phyloP scores from a whole-genome alignment of 345 rosid genomes.

The Odontarrhena argentea region DNA sequence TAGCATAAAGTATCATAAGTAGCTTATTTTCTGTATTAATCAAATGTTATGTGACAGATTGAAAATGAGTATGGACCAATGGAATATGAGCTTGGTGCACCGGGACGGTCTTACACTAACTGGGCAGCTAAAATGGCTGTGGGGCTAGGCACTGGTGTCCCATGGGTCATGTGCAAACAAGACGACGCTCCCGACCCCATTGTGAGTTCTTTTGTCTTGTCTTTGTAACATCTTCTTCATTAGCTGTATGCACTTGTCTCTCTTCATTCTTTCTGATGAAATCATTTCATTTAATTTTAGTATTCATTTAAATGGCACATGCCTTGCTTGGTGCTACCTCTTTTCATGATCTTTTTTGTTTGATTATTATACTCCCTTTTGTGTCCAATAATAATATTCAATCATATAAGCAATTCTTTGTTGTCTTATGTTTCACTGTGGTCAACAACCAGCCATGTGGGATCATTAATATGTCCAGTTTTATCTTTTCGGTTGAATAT shows the following conservation, averaged over 20 bases:
- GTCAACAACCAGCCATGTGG: constrained; percentile 33
- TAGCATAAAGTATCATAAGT: no score
- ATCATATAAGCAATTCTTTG: constrained; percentile 28
- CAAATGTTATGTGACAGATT: constrained; percentile 52
- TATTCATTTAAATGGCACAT: constrained; percentile 31
- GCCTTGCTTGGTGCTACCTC: constrained; percentile 33
- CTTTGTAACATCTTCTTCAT: constrained; percentile 43
- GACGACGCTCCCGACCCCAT: constrained; percentile 98
- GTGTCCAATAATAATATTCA: constrained; percentile 23
- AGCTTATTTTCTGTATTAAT: constrained; percentile 11
- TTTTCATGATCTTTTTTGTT: constrained; percentile 18
- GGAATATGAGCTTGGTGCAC: constrained; percentile 76
- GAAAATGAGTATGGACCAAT: constrained; percentile 99
- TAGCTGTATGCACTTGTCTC: constrained; percentile 31
- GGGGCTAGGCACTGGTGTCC: constrained; percentile 93
- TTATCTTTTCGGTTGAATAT: constrained; percentile 10
- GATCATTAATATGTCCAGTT: constrained; percentile 11
- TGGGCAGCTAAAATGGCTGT: constrained; percentile 99
- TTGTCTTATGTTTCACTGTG: constrained; percentile 10
- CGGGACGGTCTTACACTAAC: constrained; percentile 67
- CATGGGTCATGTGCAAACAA: constrained; percentile 99
- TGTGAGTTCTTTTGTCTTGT: constrained; percentile 57
- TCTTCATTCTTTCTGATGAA: constrained; percentile 28
- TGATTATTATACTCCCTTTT: constrained; percentile 14
- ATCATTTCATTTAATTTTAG: constrained; percentile 29